Percentiles rank a stretch among this genome's conserved stretches.
These are phyloP conservation scores for Peronosclerospora sorghi DNA, from an alignment of 352 stramenopile species.

Conservation along the genomic window DNA sequence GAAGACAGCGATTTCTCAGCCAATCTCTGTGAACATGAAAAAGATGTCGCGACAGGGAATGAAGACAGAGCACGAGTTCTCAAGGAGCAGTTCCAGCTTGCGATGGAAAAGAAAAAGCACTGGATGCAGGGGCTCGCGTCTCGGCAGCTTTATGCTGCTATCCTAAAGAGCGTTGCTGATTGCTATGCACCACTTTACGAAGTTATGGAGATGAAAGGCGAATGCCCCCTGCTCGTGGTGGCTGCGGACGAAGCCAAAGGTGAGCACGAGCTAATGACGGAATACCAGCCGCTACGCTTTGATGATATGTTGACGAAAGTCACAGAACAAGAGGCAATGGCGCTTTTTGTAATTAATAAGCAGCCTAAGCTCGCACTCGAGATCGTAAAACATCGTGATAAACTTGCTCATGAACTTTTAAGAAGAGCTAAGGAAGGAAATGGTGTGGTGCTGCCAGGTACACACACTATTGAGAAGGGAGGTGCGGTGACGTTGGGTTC, in stretches of 20 bases:
- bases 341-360: constrained; percentile 32
- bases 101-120: constrained; percentile 51
- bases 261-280: constrained; percentile 20
- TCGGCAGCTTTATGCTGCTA: constrained; percentile 19
- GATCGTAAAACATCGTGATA: constrained; percentile 39
- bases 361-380: constrained; percentile 27
- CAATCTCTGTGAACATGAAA: constrained; percentile 14
- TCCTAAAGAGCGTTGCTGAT: constrained; percentile 43
- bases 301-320: constrained; percentile 45
- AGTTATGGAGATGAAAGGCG: constrained; percentile 11
- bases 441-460: constrained; percentile 13
- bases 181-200: constrained; percentile 55
- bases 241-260: constrained; percentile 9
- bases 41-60: constrained; percentile 4
- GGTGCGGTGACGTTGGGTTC: constrained; percentile 23
- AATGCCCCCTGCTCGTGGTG: constrained; percentile 18
- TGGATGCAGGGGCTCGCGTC: constrained; percentile 46
- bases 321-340: constrained; percentile 52
- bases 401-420: constrained; percentile 25
- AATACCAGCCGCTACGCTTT: constrained; percentile 44
- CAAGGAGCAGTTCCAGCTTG: constrained; percentile 33
- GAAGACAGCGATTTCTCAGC: constrained; percentile 15
- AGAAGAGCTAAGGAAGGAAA: constrained; percentile 12
- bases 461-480: constrained; percentile 27
- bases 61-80: constrained; percentile 18